Evolutionary conservation across 1,284 basidiomycete genomes (phyloP).

Genomic region (Cryptococcus sp.): DNA sequence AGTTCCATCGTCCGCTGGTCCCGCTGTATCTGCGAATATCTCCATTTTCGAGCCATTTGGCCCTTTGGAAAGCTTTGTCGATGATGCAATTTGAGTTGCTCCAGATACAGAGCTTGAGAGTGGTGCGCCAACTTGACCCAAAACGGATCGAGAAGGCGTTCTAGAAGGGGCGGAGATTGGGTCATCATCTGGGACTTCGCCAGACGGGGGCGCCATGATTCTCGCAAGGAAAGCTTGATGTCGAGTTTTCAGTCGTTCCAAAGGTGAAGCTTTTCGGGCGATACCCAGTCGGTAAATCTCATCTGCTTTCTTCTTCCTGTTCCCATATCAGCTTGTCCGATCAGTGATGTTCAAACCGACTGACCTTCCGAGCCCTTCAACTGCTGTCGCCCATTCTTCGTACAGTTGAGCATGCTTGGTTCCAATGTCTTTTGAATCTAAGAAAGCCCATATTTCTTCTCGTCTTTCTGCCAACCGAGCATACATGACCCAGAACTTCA

Average conservation of each 20-base stretch:
- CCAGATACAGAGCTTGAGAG: conserved; percentile 21
- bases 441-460: conserved; percentile 66
- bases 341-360: no score
- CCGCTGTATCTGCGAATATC: conserved; percentile 45
- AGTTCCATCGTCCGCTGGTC: conserved; percentile 16
- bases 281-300: conserved; percentile 79
- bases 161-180: conserved; percentile 13
- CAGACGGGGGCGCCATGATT: conserved; percentile 48
- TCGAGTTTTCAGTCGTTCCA: conserved; percentile 76
- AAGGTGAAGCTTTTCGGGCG: conserved; percentile 69
- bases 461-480: conserved; percentile 58
- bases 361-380: conserved; percentile 69
- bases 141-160: conserved; percentile 17
- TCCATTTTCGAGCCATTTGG: conserved; percentile 48
- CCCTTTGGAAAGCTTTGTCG: conserved; percentile 16
- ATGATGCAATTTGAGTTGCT: conserved; percentile 24
- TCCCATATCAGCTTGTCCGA: background rate
- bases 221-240: conserved; percentile 82
- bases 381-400: conserved; percentile 73
- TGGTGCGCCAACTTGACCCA: conserved; percentile 25
- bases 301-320: conserved; percentile 71
- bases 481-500: conserved; percentile 82
- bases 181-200: conserved; percentile 36
- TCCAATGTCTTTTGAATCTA: conserved; percentile 74
- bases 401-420: conserved; percentile 72